Percentiles rank a stretch among this genome's conserved stretches.
phyloP scores from a whole-genome alignment of 108 stramenopile species.

The Phaeodactylum tricornutum region DNA sequence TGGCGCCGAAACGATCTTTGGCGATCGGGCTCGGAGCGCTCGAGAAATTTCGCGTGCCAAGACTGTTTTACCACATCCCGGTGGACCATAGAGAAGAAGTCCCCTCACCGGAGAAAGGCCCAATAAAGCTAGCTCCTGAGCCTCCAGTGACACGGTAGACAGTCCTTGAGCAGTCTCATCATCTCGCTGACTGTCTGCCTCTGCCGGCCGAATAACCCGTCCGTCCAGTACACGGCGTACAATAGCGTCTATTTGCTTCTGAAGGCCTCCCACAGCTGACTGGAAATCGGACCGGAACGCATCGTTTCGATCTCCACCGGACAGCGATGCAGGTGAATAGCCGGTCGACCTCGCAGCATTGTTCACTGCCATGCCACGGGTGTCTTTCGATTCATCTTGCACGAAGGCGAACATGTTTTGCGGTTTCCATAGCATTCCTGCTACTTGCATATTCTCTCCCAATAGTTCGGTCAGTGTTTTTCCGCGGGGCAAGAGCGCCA shows the following conservation, averaged over 20 bases:
- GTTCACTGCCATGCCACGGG: conserved; percentile 1
- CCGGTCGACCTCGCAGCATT: conserved; percentile 1
- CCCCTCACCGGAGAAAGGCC: conserved; percentile 81
- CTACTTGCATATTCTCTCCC: conserved; percentile 42
- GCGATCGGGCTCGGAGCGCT: conserved; percentile 78
- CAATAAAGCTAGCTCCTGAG: conserved; percentile 58
- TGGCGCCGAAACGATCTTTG: conserved; percentile 90
- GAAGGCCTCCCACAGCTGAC: conserved; percentile 50
- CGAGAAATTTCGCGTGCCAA: conserved; percentile 82
- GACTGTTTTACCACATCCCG: conserved; percentile 81
- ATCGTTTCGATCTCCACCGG: conserved; percentile 53
- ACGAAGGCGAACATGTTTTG: conserved; percentile 29
- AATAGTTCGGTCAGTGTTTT: conserved; percentile 23
- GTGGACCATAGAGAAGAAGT: conserved; percentile 75
- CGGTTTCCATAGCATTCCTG: conserved; percentile 37
- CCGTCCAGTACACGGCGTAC: conserved; percentile 70
- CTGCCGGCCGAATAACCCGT: conserved; percentile 45
- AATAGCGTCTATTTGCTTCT: conserved; percentile 63
- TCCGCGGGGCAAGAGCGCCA: conserved; percentile 50
- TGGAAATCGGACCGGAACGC: conserved; percentile 45
- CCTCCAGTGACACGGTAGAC: conserved; percentile 29
- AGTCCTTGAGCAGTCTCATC: conserved; percentile 24
- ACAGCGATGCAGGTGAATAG: conserved; percentile 22
- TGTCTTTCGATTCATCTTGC: conserved; percentile 1
- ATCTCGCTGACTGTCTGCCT: conserved; percentile 8